A percentile compares a stretch with the other conserved stretches of the same genome.
phyloP scores from a whole-genome alignment of 2,329 filamentous ascomycete species.

The Fusarium domesticum region DNA sequence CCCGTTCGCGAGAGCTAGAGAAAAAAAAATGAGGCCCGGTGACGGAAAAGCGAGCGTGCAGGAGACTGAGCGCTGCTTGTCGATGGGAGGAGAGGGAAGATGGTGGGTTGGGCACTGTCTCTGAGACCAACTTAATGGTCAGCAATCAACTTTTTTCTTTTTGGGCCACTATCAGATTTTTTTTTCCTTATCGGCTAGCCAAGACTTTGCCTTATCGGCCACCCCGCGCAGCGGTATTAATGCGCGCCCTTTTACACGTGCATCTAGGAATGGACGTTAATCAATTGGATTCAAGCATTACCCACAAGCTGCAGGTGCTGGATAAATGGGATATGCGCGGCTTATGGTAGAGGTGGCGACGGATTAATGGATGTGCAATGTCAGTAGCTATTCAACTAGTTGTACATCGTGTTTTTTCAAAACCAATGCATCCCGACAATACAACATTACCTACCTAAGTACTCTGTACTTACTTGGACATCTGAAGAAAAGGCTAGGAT shows the following conservation, averaged over 20 bases:
- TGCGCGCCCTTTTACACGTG: constrained; percentile 1
- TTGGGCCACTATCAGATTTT: constrained; percentile 3
- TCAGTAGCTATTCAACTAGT: no score
- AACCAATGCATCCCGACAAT: no score
- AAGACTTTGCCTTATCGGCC: constrained; percentile 13
- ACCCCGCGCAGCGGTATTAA: constrained; percentile 9
- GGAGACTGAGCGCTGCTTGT: constrained; percentile 20
- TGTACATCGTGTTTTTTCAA: no score
- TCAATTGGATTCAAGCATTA: not conserved
- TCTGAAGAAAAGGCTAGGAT: no score
- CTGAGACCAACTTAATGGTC: constrained; percentile 1
- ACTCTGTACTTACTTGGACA: no score
- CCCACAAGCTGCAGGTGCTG: not conserved
- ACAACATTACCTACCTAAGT: no score
- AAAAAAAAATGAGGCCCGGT: constrained; percentile 28
- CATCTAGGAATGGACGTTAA: not conserved
- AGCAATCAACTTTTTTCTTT: not conserved
- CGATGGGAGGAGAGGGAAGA: constrained; percentile 14
- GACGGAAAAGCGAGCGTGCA: constrained; percentile 19
- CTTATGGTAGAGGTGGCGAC: not conserved
- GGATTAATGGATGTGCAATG: not conserved
- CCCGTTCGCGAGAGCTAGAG: constrained; percentile 7
- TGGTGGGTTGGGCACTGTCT: constrained; percentile 13
- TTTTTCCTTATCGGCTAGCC: constrained; percentile 13
- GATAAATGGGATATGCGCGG: not conserved